A percentile compares a stretch with the other conserved stretches of the same genome.
These are phyloP conservation scores for Neonectria ditissima DNA, from an alignment of 2,329 filamentous ascomycete genomes.

Conservation along the genomic window DNA sequence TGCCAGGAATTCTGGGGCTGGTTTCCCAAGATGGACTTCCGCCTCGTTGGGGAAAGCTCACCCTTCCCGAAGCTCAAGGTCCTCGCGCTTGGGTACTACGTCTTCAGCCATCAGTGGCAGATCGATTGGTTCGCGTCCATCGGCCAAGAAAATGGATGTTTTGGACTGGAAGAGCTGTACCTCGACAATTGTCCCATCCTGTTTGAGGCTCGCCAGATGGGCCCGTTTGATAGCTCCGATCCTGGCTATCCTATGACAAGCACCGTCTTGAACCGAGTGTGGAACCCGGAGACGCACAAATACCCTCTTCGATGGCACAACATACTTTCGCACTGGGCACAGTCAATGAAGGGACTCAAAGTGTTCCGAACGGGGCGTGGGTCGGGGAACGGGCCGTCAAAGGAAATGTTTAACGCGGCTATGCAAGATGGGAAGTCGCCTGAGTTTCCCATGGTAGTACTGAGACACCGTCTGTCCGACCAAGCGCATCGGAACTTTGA, in stretches of 20 bases:
- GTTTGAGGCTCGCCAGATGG: background rate
- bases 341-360: conserved; percentile 23
- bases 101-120: conserved; percentile 59
- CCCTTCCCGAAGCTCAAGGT: conserved; percentile 54
- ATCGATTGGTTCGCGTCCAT: conserved; percentile 59
- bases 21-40: conserved; percentile 53
- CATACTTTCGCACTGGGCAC: conserved; percentile 21
- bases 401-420: background rate
- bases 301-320: conserved; percentile 29
- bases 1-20: conserved; percentile 54
- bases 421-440: background rate
- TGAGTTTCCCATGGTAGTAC: accelerated
- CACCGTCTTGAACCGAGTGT: accelerated
- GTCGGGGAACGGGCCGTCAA: too few relatives aligned
- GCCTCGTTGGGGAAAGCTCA: conserved; percentile 13
- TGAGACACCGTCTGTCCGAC: background rate
- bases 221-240: background rate
- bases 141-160: conserved; percentile 26
- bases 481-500: conserved; percentile 12
- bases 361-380: conserved; percentile 21
- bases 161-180: conserved; percentile 52
- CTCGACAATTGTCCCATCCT: conserved; percentile 58
- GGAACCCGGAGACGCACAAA: background rate
- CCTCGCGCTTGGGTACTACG: conserved; percentile 54
- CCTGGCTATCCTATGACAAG: conserved; percentile 17